Evolutionary conservation across 441 rosid genomes (phyloP).

Genomic region (Mallotus japonicus): DNA sequence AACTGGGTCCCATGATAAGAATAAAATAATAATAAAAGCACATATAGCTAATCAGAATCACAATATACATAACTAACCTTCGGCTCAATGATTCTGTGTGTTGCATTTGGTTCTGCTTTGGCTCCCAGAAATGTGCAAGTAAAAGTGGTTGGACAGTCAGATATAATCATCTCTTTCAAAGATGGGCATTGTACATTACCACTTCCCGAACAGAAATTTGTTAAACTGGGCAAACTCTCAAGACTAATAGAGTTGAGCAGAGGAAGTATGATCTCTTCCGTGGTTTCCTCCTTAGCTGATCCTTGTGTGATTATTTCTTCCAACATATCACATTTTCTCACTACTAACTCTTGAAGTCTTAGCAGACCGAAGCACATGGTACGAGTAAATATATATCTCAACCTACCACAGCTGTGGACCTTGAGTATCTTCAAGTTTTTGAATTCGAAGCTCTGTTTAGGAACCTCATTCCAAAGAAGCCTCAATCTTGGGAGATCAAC

Average conservation of each 20-base stretch:
- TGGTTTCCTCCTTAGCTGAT: neutral
- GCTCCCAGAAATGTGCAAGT: neutral
- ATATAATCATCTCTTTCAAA: neutral
- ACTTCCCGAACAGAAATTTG: slow-evolving; percentile 13
- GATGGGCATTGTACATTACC: neutral
- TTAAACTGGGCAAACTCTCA: slow-evolving; percentile 6
- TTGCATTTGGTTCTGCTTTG: neutral
- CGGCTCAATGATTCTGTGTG: neutral
- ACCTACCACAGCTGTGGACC: slow-evolving; percentile 23
- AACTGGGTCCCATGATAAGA: no score
- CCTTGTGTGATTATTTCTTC: slow-evolving; percentile 19
- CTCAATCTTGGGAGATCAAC: slow-evolving; percentile 18
- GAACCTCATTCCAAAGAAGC: neutral
- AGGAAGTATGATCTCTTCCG: slow-evolving; percentile 11
- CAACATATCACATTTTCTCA: slow-evolving; percentile 18
- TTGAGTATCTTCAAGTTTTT: slow-evolving; percentile 7
- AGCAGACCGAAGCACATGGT: slow-evolving; percentile 18
- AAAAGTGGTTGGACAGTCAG: slow-evolving; percentile 5
- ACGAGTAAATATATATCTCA: slow-evolving; percentile 22
- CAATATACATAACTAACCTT: neutral
- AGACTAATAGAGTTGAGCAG: neutral
- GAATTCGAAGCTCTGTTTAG: neutral
- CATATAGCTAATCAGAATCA: no score
- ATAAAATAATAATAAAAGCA: no score
- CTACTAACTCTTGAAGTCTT: slow-evolving; percentile 1